Conservation (phyloP, 2,329 filamentous ascomycete species). For the Epichloe scottii region DNA sequence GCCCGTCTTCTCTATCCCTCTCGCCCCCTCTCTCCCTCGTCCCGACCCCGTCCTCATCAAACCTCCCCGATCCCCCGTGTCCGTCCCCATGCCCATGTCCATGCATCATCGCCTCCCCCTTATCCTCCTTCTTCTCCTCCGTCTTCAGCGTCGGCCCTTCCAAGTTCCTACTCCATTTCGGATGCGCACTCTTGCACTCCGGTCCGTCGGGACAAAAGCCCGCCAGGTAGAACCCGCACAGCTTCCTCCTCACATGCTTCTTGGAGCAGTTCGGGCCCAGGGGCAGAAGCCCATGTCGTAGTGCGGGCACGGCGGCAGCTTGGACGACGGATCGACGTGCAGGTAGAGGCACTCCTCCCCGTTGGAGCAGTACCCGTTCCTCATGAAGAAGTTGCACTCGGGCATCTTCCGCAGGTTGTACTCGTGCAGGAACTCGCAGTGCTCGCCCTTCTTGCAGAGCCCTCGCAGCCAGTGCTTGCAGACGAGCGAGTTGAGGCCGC, state of each 20-base stretch:
- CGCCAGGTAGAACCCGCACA: constrained; percentile 79
- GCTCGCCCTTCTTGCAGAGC: constrained; percentile 92
- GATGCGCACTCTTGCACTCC: constrained; percentile 70
- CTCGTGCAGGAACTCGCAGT: constrained; percentile 96
- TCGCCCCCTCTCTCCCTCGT: constrained; percentile 22
- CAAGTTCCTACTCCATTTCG: constrained; percentile 65
- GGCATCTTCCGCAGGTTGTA: constrained; percentile 98
- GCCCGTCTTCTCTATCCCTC: constrained; percentile 23
- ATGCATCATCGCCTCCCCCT: constrained; percentile 19
- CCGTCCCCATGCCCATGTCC: constrained; percentile 22
- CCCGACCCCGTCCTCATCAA: constrained; percentile 13
- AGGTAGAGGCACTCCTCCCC: constrained; percentile 94
- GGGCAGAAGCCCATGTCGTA: constrained; percentile 95
- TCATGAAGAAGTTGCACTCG: constrained; percentile 91
- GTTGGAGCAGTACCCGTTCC: constrained; percentile 90
- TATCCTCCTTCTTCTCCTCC: constrained; percentile 44
- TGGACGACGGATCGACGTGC: constrained; percentile 72
- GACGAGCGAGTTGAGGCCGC: constrained; percentile 67
- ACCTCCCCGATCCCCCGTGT: constrained; percentile 17
- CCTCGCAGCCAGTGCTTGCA: constrained; percentile 99
- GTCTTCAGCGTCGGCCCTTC: constrained; percentile 63
- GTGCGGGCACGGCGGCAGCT: constrained; percentile 71
- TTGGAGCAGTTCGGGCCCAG: constrained; percentile 79
- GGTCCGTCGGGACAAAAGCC: constrained; percentile 84
- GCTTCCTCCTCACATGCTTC: constrained; percentile 69